phyloP scores from a whole-genome alignment of 352 stramenopile species.

The Halophytophthora batemanensis region DNA sequence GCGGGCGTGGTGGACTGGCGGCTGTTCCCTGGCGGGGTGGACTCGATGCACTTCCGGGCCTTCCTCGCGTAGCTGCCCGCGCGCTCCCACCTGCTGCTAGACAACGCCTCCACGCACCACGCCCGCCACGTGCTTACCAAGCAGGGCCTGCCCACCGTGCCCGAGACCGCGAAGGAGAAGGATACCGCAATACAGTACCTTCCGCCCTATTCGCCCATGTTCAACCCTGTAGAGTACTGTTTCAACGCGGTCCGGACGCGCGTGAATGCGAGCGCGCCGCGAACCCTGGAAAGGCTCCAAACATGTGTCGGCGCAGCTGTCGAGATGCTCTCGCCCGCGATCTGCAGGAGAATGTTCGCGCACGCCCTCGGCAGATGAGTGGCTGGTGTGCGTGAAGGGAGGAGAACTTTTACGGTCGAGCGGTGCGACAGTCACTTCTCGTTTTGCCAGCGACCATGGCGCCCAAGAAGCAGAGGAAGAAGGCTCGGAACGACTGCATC shows the following conservation, averaged over 20 bases:
- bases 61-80: slow-evolving; percentile 1
- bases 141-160: not conserved
- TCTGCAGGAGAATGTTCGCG: slow-evolving; percentile 2
- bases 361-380: not conserved
- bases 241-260: slow-evolving; percentile 1
- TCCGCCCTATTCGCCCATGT: not conserved
- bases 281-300: not conserved
- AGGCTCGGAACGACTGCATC: no score
- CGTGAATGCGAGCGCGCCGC: slow-evolving; percentile 2
- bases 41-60: slow-evolving; percentile 1
- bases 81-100: not conserved
- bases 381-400: no score
- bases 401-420: no score
- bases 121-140: not conserved
- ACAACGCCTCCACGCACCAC: slow-evolving; percentile 4
- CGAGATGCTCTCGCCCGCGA: not conserved
- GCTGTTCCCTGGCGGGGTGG: slow-evolving; percentile 3
- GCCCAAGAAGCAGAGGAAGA: no score
- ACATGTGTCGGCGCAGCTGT: not conserved
- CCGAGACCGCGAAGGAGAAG: not conserved
- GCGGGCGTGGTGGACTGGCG: slow-evolving; percentile 3
- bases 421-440: no score
- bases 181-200: slow-evolving; percentile 1
- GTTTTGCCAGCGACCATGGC: no score
- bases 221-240: slow-evolving; percentile 2